A percentile compares a stretch with the other conserved stretches of the same genome.
These are phyloP conservation scores for Dioszegia aurantiaca DNA, from an alignment of 768 basidiomycete genomes.

Conservation along the genomic window DNA sequence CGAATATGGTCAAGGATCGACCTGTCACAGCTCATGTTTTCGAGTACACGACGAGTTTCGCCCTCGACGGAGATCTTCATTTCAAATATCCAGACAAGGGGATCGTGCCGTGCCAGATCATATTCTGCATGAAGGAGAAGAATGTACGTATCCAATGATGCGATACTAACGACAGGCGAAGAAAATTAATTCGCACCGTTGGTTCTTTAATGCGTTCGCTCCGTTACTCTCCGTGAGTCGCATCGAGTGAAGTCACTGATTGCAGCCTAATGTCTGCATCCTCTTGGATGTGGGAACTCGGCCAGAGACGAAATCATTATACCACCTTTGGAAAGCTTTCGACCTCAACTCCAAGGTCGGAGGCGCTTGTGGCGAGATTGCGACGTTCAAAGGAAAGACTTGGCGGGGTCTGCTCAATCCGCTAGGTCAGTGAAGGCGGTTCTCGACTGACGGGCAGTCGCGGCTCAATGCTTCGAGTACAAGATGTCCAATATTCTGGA, in stretches of 20 bases:
- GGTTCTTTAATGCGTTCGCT: constrained; percentile 96
- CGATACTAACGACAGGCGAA: constrained; percentile 58
- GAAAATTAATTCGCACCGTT: constrained; percentile 94
- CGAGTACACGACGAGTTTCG: constrained; percentile 59
- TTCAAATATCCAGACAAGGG: constrained; percentile 62
- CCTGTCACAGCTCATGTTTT: constrained; percentile 82
- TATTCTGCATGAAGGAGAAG: constrained; percentile 67
- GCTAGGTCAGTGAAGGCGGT: constrained; percentile 51
- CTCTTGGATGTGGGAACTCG: constrained; percentile 91
- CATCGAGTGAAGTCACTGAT: not conserved
- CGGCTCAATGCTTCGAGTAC: constrained; percentile 94
- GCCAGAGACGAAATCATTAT: constrained; percentile 81
- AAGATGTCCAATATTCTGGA: constrained; percentile 91
- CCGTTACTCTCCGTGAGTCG: constrained; percentile 70
- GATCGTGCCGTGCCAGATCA: constrained; percentile 88
- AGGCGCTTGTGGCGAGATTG: constrained; percentile 94
- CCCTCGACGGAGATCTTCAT: constrained; percentile 47
- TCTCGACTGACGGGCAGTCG: constrained; percentile 54
- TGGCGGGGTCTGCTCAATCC: constrained; percentile 81
- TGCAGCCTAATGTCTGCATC: constrained; percentile 84
- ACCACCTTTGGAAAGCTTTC: constrained; percentile 93
- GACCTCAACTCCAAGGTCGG: constrained; percentile 68
- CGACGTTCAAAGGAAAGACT: constrained; percentile 83
- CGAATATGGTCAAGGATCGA: constrained; percentile 67
- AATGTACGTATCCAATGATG: constrained; percentile 55